These are phyloP conservation scores for Phellinidium pouzarii DNA, from an alignment of 1,284 basidiomycete species.

Conservation along the genomic window DNA sequence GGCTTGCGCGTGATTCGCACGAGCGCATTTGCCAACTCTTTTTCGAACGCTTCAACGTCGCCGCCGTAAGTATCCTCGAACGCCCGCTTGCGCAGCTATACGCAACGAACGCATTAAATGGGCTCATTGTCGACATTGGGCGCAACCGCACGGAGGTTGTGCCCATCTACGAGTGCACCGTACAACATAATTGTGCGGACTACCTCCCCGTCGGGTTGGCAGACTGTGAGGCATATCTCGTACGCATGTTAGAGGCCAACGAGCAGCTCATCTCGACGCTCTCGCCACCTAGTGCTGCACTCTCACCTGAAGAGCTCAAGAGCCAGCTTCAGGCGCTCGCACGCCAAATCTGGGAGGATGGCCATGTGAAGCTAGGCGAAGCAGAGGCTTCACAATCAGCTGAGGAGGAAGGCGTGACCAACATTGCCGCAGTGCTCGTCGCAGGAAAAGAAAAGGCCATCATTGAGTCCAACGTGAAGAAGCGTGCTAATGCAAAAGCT, in stretches of 20 bases:
- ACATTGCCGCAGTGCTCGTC: constrained; percentile 76
- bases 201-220: constrained; percentile 59
- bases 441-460: constrained; percentile 77
- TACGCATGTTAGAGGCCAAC: constrained; percentile 60
- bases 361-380: constrained; percentile 62
- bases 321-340: constrained; percentile 51
- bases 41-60: constrained; percentile 94
- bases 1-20: constrained; percentile 66
- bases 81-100: constrained; percentile 82
- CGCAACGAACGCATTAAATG: constrained; percentile 72
- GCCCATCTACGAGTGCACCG: constrained; percentile 75
- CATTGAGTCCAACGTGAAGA: constrained; percentile 75
- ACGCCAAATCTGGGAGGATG: constrained; percentile 51
- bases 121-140: constrained; percentile 83
- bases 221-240: constrained; percentile 75
- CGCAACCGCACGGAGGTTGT: constrained; percentile 70
- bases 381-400: constrained; percentile 52
- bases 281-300: constrained; percentile 42
- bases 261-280: constrained; percentile 56
- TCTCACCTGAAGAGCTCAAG: constrained; percentile 40
- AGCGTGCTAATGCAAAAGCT: constrained; percentile 67
- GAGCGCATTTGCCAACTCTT: constrained; percentile 82
- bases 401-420: constrained; percentile 81
- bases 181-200: constrained; percentile 54
- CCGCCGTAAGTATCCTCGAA: constrained; percentile 79